Base-by-base conservation (phyloP, 208 protist genomes). In the Crithidia expoeki region DNA sequence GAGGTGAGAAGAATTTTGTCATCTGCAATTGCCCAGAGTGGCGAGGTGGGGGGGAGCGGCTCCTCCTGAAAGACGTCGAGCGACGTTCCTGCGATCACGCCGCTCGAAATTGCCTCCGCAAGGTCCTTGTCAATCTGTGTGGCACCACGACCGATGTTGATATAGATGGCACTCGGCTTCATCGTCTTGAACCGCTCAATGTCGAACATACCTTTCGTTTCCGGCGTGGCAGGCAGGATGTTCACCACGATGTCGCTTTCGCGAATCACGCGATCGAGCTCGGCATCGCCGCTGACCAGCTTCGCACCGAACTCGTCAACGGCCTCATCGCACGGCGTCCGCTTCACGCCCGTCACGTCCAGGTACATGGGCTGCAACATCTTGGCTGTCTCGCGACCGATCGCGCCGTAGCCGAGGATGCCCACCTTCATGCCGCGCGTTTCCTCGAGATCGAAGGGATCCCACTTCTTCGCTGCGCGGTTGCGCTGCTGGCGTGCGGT, bases 31-130 rank as follows among this genome's bases (percentile, higher is more conserved):
- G 76, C 76, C 80, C 80, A 93, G 23, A 93, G 76, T 21, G 80
- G 62, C 21, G 80, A 92, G 10, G 61, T 50, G 6, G 59, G 14
- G 12, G 83, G 73, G 6, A 94, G 83, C 9, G 86, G 89, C 74
- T 94, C 86, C 74, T 67, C 68, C 79, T 88, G 46, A 50, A 93
- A 93, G 33, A 94, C 89, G 52, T 94, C 86, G n/a, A 94, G 66
- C n/a, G 81, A 70, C 16, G 86, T 87, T 16, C 85, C 87, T 12
- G 51, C 62, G 28, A 95, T 89, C 34, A 72, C 56, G 46, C 77
- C 78, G 2, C 42, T 56, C n/a, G 55, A 53, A n/a, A 95, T 60
- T 10, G 85, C 89, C 49, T 58, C 53, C 28, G 72, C 75, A 14
- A 93, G 63, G 53, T 88, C 83, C 0, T 57, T 72, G 56, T 93